Conservation (phyloP, 108 stramenopile species). For the Nannochloropsis salina region DNA sequence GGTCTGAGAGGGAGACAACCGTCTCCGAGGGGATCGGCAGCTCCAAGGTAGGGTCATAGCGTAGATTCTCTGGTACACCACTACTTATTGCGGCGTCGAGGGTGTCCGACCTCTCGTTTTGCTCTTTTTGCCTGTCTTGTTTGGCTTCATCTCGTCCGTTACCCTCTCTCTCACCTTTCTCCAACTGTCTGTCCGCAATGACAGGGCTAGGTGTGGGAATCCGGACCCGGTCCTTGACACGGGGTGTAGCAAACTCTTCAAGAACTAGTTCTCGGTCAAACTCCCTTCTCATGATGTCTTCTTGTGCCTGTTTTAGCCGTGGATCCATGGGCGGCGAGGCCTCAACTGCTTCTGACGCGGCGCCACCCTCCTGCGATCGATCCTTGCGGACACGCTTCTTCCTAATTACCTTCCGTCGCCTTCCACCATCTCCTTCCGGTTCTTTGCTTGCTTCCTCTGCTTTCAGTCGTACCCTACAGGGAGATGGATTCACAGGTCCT, state of each 20-base stretch:
- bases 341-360: not conserved
- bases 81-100: not conserved
- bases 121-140: not conserved
- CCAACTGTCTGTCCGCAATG: not conserved
- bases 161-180: not conserved
- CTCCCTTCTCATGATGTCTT: slow-evolving; percentile 10
- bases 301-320: not conserved
- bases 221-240: not conserved
- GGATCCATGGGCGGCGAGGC: not conserved
- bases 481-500: no score
- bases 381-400: slow-evolving; percentile 17
- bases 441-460: slow-evolving; percentile 16
- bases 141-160: not conserved
- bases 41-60: not conserved
- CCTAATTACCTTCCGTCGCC: not conserved
- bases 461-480: not conserved
- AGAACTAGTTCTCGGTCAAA: not conserved
- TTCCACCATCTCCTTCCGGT: not conserved
- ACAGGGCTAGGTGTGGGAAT: not conserved
- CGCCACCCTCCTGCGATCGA: not conserved
- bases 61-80: slow-evolving; percentile 15
- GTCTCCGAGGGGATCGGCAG: slow-evolving; percentile 8
- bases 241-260: not conserved
- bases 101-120: not conserved
- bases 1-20: not conserved